Percentiles rank a stretch among this genome's conserved stretches.
These are phyloP conservation scores for Onygenales sp. DNA, from an alignment of 2,329 filamentous ascomycete species.

Conservation along the genomic window DNA sequence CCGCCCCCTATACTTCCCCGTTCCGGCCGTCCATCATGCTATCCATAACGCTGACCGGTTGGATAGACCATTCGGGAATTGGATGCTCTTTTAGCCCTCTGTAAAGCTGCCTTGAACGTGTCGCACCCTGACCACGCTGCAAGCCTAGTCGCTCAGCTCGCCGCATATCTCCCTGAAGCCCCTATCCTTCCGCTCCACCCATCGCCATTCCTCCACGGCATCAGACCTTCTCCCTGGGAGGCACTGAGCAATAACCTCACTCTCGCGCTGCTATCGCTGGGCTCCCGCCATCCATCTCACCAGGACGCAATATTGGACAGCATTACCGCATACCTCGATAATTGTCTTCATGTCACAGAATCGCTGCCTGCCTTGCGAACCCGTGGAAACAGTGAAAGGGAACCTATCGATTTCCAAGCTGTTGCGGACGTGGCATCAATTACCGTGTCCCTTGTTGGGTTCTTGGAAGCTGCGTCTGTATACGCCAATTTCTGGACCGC, in stretches of 20 bases:
- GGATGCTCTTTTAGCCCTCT: conserved; percentile 82
- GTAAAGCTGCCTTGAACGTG: conserved; percentile 75
- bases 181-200: conserved; percentile 67
- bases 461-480: conserved; percentile 71
- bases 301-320: conserved; percentile 56
- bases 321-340: conserved; percentile 62
- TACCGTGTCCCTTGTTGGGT: conserved; percentile 78
- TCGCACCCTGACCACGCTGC: conserved; percentile 62
- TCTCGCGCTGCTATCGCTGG: conserved; percentile 70
- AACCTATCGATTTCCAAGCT: conserved; percentile 39
- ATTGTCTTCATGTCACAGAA: conserved; percentile 56
- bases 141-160: conserved; percentile 67
- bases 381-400: conserved; percentile 44
- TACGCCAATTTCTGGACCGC: conserved; percentile 74
- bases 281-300: conserved; percentile 60
- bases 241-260: conserved; percentile 69
- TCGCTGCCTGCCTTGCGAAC: conserved; percentile 45
- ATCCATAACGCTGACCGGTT: conserved; percentile 2
- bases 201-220: conserved; percentile 71
- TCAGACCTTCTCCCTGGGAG: conserved; percentile 85
- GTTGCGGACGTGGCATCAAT: conserved; percentile 64
- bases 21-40: background rate
- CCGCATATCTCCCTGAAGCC: conserved; percentile 76
- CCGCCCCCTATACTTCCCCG: background rate
- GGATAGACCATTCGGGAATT: conserved; percentile 74